Evolutionary conservation across 495 filamentous ascomycete species (phyloP), one percentile per base, ranked within the genome.

Genomic region (Neurospora sp.): DNA sequence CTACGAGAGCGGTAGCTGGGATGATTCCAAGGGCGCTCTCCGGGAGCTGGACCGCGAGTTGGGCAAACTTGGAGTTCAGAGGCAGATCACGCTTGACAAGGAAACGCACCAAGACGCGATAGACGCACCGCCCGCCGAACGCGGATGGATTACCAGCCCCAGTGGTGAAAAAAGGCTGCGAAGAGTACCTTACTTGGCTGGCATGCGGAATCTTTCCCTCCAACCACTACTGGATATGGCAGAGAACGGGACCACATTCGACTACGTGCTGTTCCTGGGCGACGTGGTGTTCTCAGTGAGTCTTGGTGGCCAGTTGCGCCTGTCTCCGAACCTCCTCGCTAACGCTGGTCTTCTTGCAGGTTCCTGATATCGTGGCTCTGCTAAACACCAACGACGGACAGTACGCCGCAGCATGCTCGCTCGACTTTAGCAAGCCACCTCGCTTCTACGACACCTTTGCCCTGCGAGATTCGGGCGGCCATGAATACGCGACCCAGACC

Each of bases 371-470:
- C 5, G 78, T 89, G 20, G 86, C 83, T 6, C 83, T 97, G n/a
- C 85, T 97, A 18, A 81, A 86, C 68, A 97, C 94, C 20, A 89
- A 90, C 71, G 80, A 88, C 35, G 91, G 91, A 37, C 76, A 87
- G 39, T 97, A 95, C 74, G 92, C 91, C 4, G 93, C 94, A 1
- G 92, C 92, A 18, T 97, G 94, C 80, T 88, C 92, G 0, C 81
- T 96, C 73, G 94, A 97, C 77, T 96, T 93, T 76, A 82, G 81
- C 70, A 86, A 87, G 39, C 89, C 91, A 1, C 90, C 91, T 3
- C 42, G 75, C 4, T 94, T 90, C 82, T 94, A 96, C 81, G 94
- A 96, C 77, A 94, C 92, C 2, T 96, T 96, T 77, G 94, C 94
- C 22, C 84, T 95, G 7, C 90, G 93, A 3, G 94, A 96, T 78